Evolutionary conservation across 2,329 filamentous ascomycete genomes (phyloP), one percentile per base, ranked within the genome.

Genomic region (Epichloe aotearoae): DNA sequence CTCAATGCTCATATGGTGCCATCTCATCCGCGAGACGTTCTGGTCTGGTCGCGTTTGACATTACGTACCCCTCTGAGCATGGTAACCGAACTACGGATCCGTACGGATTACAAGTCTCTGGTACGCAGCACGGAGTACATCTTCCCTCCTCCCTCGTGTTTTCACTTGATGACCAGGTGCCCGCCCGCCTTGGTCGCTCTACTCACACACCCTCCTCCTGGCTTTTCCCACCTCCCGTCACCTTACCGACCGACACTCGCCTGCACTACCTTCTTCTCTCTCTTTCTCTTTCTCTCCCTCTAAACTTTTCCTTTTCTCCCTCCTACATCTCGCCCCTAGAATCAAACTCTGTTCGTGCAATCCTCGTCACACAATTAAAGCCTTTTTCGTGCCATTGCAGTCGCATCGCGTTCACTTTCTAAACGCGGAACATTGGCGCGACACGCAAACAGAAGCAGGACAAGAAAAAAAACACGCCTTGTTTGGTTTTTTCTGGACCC

Each of bases 301-400:
- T 58, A 53, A 55, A 60, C 55, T 56, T 51, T 55, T 55, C 49
- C 52, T 52, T 53, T 52, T 55, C 55, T 52, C 51, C 55, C 54
- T 56, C 54, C 43, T 59, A 52, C 47, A 53, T 54, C 56, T 43
- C 46, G 48, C 46, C 42, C 34, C 38, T 46, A 17, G 41, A 37
- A 41, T 41, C 47, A 47, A n/a, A 46, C 34, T 44, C 42, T 15
- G 49, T 46, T 50, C 42, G 42, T 41, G 49, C 49, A 39, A 33
- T 40, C 34, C 8, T 47, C 51, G n/a, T 50, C 47, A 36, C 51
- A 23, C 47, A 40, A 46, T 45, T 40, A 48, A 53, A 46, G 33
- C 19, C 19, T 19, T 43, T 23, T 37, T 26, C 41, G 46, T 49
- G 41, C 41, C 40, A 20, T 49, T 47, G 49, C 51, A 48, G 52